A percentile compares a stretch with the other conserved stretches of the same genome.
Evolutionary conservation across 2,329 filamentous ascomycete species (phyloP).

Genomic region (Nannizziopsis arthrosporioides): DNA sequence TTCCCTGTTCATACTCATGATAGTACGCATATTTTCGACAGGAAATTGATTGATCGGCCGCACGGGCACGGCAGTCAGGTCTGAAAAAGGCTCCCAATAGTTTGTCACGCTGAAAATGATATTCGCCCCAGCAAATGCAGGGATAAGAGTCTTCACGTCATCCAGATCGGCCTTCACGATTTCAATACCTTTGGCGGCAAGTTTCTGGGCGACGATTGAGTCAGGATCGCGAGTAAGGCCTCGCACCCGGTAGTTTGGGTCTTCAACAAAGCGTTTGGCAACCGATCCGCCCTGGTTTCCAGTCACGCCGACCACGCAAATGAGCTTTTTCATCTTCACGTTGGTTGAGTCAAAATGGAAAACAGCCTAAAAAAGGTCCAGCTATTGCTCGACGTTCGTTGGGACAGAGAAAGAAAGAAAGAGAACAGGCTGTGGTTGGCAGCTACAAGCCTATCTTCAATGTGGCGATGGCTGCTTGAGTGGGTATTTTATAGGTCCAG

Average conservation of each 20-base stretch:
- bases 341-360: too few species aligned
- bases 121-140: conserved; percentile 36
- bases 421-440: too few species aligned
- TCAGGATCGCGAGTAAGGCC: conserved; percentile 39
- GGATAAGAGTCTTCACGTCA: conserved; percentile 29
- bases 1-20: conserved; percentile 27
- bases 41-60: conserved; percentile 30
- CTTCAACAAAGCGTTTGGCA: conserved; percentile 35
- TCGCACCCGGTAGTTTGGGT: conserved; percentile 40
- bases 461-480: too few species aligned
- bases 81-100: conserved; percentile 36
- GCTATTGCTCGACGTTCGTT: too few species aligned
- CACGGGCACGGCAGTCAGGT: conserved; percentile 33
- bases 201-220: conserved; percentile 21
- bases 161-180: conserved; percentile 13
- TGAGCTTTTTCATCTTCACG: conserved; percentile 11
- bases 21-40: conserved; percentile 33
- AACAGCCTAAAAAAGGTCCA: too few species aligned
- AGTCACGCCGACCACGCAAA: conserved; percentile 34
- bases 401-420: too few species aligned
- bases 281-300: conserved; percentile 43
- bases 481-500: too few species aligned
- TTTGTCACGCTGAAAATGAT: conserved; percentile 42
- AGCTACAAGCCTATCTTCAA: too few species aligned
- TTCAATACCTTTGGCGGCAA: conserved; percentile 25